A percentile compares a stretch with the other conserved stretches of the same genome.
phyloP scores from a whole-genome alignment of 2,329 filamentous ascomycete species.

The Anthostomella pinea region DNA sequence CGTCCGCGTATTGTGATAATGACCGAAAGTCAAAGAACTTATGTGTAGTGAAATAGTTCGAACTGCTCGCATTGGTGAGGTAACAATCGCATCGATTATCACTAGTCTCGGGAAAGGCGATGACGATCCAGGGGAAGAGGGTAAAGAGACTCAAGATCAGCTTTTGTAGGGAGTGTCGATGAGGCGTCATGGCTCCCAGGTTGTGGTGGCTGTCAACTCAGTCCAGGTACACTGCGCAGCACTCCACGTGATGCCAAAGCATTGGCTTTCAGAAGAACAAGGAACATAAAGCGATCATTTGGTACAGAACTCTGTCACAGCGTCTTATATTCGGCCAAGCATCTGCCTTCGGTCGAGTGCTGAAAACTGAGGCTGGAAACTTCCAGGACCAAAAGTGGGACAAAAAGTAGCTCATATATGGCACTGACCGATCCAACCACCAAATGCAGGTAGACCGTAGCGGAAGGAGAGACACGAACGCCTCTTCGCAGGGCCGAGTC shows the following conservation, averaged over 20 bases:
- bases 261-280: too few species aligned
- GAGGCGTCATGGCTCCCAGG: too few species aligned
- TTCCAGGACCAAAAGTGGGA: slow-evolving; percentile 1
- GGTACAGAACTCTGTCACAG: too few species aligned
- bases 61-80: slow-evolving; percentile 43
- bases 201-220: too few species aligned
- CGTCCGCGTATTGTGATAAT: slow-evolving; percentile 37
- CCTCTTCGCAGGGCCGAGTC: too few species aligned
- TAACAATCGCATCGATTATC: slow-evolving; percentile 43
- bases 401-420: background rate
- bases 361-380: too few species aligned
- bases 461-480: background rate
- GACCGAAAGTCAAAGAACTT: slow-evolving; percentile 50
- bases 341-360: too few species aligned
- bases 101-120: slow-evolving; percentile 22
- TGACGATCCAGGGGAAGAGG: slow-evolving; percentile 10
- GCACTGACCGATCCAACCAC: background rate
- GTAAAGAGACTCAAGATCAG: slow-evolving; percentile 17
- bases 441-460: too few species aligned
- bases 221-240: too few species aligned
- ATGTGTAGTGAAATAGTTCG: slow-evolving; percentile 44
- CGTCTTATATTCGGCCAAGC: too few species aligned
- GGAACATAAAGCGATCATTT: too few species aligned
- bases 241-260: too few species aligned
- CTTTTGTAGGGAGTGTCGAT: slow-evolving; percentile 6